phyloP scores from a whole-genome alignment of 257 asterid species.

The Nicotiana knightiana region DNA sequence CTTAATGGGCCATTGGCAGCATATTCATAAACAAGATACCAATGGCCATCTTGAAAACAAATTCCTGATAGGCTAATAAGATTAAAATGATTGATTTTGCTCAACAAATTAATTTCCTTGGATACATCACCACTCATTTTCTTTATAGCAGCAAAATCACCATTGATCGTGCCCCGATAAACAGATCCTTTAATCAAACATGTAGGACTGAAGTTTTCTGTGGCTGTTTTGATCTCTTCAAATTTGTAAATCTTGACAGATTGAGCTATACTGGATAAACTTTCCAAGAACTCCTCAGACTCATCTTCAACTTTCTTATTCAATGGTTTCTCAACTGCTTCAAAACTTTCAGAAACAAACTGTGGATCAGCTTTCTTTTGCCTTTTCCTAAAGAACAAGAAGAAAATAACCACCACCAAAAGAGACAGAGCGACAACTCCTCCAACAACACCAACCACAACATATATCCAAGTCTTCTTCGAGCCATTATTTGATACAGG shows the following conservation, averaged over 20 bases:
- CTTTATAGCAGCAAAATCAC: slow-evolving; percentile 88
- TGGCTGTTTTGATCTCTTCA: slow-evolving; percentile 51
- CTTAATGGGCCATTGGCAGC: slow-evolving; percentile 61
- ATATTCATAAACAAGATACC: slow-evolving; percentile 84
- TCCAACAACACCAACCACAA: slow-evolving; percentile 45
- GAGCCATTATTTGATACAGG: slow-evolving; percentile 32
- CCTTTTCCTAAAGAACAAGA: slow-evolving; percentile 20
- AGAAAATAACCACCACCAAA: slow-evolving; percentile 22
- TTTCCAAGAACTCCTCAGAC: slow-evolving; percentile 42
- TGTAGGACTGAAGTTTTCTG: slow-evolving; percentile 51
- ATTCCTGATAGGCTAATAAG: slow-evolving; percentile 82
- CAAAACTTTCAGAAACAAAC: slow-evolving; percentile 27
- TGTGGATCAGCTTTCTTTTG: slow-evolving; percentile 27
- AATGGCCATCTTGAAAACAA: slow-evolving; percentile 60
- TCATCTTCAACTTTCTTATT: slow-evolving; percentile 28
- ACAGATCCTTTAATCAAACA: slow-evolving; percentile 61
- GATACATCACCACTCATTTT: slow-evolving; percentile 80
- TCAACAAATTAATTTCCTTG: slow-evolving; percentile 56
- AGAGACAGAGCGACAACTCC: slow-evolving; percentile 30
- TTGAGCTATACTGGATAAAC: slow-evolving; percentile 60
- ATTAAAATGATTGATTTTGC: slow-evolving; percentile 86
- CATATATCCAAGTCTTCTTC: slow-evolving; percentile 56
- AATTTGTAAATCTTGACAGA: slow-evolving; percentile 63
- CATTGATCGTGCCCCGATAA: slow-evolving; percentile 65
- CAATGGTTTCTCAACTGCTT: slow-evolving; percentile 37